Conservation (phyloP, 2,329 filamentous ascomycete species). For the Ceratocystis variospora region DNA sequence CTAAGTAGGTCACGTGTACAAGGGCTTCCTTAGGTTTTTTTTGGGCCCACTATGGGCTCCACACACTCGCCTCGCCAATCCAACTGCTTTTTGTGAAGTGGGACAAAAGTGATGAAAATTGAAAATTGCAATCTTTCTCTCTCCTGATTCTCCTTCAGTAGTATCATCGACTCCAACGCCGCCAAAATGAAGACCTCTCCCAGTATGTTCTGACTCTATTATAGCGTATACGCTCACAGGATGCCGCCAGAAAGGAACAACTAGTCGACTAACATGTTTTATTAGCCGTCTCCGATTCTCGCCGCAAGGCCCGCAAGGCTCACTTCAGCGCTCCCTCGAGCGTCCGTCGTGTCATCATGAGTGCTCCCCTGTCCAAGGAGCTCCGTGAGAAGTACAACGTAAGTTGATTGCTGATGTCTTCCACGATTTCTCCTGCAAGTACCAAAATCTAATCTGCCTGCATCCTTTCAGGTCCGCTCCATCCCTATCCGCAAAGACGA, state of each 20-base stretch:
- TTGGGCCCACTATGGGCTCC: neutral
- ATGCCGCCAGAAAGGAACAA: no score
- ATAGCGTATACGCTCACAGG: neutral
- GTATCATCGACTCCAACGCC: conserved; percentile 15
- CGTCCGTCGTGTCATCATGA: conserved; percentile 93
- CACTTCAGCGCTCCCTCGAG: conserved; percentile 94
- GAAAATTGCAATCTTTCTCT: conserved; percentile 6
- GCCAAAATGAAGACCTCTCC: conserved; percentile 19
- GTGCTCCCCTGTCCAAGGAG: conserved; percentile 89
- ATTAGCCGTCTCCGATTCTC: conserved; percentile 57
- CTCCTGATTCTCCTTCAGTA: conserved; percentile 10
- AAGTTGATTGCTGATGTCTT: conserved; percentile 29
- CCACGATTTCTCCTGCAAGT: neutral
- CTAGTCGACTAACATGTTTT: conserved; percentile 12
- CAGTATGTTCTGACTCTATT: conserved; percentile 10
- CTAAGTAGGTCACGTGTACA: conserved; percentile 8
- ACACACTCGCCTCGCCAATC: conserved; percentile 13
- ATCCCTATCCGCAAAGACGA: conserved; percentile 97
- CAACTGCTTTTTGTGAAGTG: neutral
- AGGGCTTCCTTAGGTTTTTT: conserved; percentile 5
- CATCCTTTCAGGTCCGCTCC: conserved; percentile 58
- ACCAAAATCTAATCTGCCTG: conserved; percentile 2
- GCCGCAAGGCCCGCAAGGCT: conserved; percentile 97
- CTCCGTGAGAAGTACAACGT: conserved; percentile 99
- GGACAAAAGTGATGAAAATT: conserved; percentile 10